Evolutionary conservation across 768 basidiomycete genomes (phyloP), one percentile per base, ranked within the genome.

Genomic region (Flagelloscypha sp.): DNA sequence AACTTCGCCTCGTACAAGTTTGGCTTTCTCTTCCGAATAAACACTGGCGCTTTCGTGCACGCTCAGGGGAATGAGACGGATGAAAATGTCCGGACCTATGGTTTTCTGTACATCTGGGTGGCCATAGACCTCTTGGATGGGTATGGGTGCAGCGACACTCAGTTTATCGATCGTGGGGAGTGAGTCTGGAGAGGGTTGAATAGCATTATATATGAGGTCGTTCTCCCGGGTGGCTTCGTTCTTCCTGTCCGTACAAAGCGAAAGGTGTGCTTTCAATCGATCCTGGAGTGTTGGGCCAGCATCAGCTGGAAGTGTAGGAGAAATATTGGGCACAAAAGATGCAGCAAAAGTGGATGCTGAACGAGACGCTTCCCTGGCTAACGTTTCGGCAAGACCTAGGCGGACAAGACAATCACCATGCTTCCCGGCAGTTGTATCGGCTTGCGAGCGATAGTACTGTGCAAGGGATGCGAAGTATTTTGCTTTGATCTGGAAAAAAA

Each of bases 21-120:
- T 98, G 15, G 94, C 95, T 63, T 98, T 98, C 62, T 99, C 95
- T 57, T 99, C 95, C 1, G 90, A 94, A 57, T 99, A 99, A 10
- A 99, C 79, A 40, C 83, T 86, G 10, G 94, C 94, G 44, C 85
- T 86, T 60, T 97, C 93, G 53, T 97, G 93, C 5, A 99, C 90
- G 47, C 84, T 85, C 28, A 99, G 64, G 9, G 95, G 95, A 22
- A 99, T 72, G 4, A 99, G 73, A 28, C 79, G 71, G 41, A 77
- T 54, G 57, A 99, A 99, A 36, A 97, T 68, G 57, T 97, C 94
- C 12, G 76, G 75, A 1, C 95, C 95, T 46, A 99, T 95, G 31
- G 90, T 75, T 62, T 86, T 88, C 55, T 95, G 88, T 12, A 97
- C 92, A 7, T 97, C 92, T 0, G 86, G 78, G 6, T 84, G 69